Evolutionary conservation across 139 green algal genomes (phyloP).

Genomic region (Mychonastes homosphaera): DNA sequence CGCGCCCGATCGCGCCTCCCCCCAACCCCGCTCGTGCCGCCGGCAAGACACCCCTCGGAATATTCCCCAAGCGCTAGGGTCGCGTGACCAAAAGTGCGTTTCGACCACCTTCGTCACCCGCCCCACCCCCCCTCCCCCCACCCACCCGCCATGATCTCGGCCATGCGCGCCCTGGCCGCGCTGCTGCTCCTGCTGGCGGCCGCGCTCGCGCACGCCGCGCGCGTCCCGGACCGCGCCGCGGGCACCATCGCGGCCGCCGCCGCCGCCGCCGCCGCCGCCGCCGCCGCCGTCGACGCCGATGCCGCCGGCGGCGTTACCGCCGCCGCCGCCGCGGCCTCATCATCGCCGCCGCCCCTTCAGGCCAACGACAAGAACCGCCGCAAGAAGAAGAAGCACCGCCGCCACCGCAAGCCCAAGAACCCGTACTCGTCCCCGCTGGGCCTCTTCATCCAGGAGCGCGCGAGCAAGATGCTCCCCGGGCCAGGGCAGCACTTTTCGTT

Average conservation of each 20-base stretch:
- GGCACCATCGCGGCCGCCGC: background rate
- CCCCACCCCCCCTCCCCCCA: no score
- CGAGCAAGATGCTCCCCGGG: constrained; percentile 45
- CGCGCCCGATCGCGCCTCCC: no score
- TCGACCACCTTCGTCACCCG: no score
- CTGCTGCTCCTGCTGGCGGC: background rate
- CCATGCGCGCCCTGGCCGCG: no score
- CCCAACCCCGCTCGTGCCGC: no score
- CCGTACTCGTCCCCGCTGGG: constrained; percentile 16
- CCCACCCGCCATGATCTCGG: background rate
- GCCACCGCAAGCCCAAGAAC: no score
- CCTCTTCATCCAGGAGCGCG: constrained; percentile 47
- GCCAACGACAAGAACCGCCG: background rate
- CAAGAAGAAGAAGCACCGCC: constrained; percentile 9
- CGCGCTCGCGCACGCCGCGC: background rate
- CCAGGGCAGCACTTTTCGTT: constrained; percentile 52
- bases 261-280: background rate
- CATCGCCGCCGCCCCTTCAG: background rate
- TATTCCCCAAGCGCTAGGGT: no score
- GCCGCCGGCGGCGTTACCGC: background rate
- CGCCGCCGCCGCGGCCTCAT: background rate
- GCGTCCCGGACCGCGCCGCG: background rate
- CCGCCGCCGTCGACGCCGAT: background rate
- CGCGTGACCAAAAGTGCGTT: no score
- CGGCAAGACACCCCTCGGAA: no score